Base-by-base conservation (phyloP, 352 stramenopile genomes). In the Pythium aphanidermatum region DNA sequence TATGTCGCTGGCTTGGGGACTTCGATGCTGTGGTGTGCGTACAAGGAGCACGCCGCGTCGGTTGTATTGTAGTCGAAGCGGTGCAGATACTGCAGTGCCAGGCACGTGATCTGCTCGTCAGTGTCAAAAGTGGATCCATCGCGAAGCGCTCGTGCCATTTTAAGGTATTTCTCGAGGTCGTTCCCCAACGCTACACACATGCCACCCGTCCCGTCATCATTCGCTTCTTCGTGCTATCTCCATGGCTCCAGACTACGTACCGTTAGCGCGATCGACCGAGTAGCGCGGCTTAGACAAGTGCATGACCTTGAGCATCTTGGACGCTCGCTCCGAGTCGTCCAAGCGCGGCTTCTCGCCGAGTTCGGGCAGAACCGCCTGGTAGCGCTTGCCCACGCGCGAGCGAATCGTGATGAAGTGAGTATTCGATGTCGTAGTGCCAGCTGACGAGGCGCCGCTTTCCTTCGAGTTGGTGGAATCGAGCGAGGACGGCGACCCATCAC, bases 81-180 rank as follows among this genome's bases (percentile, higher is more conserved):
- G 45, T 95, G 83, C 17, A 95, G 62, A 35, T 84, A 68, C 51
- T 92, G 65, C 14, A 95, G 54, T 16, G 83, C 83, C 20, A 87
- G 62, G 13, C 74, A 67, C 25, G 46, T 62, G 36, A 91, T 67
- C 36, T 91, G 78, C 52, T 95, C 78, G 12, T 83, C 61, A 4
- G 76, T 83, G 45, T 91, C 83, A 55, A 90, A 88, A 37, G 77
- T 90, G 17, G 74, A 70, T 24, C 79, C 80, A 47, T 88, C 75
- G n/a, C 78, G 60, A 30, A 95, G 46, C 17, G 78, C 77, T 14
- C 69, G 53, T 42, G 78, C 83, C 36, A 95, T 60, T 58, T 81
- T 77, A 38, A 95, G 39, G 51, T 92, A 95, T 39, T 84, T 85
- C 32, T 88, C 74, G 25, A 95, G 51, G 32, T 90, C 76, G 5